A percentile compares a stretch with the other conserved stretches of the same genome.
Conservation (phyloP, 768 basidiomycete genomes). For the Boletus edulis region DNA sequence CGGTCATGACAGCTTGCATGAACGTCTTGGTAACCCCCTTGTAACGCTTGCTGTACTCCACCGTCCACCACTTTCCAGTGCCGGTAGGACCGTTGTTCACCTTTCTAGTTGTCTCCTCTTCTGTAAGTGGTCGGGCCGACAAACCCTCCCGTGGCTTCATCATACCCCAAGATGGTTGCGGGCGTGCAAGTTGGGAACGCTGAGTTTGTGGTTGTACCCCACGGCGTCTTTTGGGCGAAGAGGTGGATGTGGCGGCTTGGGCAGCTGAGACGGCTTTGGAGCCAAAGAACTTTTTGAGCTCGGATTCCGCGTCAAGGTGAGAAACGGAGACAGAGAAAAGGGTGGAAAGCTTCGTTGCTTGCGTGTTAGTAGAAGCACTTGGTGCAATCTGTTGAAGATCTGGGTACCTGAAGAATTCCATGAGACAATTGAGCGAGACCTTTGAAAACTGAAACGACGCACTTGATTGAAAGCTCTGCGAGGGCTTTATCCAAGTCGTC, state of each 20-base stretch:
- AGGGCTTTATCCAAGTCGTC: slow-evolving; percentile 86
- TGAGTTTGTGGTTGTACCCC: slow-evolving; percentile 35
- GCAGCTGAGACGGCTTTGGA: slow-evolving; percentile 78
- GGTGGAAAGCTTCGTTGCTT: slow-evolving; percentile 39
- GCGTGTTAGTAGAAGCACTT: slow-evolving; percentile 25
- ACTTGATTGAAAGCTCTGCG: slow-evolving; percentile 82
- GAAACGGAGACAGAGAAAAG: slow-evolving; percentile 78
- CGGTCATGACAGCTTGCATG: slow-evolving; percentile 75
- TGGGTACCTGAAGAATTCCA: slow-evolving; percentile 42
- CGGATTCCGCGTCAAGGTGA: slow-evolving; percentile 84
- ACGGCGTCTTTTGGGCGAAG: slow-evolving; percentile 40
- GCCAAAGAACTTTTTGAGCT: slow-evolving; percentile 93
- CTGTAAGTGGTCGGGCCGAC: slow-evolving; percentile 54
- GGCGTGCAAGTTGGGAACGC: slow-evolving; percentile 74
- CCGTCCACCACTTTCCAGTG: slow-evolving; percentile 86
- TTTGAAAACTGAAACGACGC: slow-evolving; percentile 13
- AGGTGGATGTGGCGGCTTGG: slow-evolving; percentile 36
- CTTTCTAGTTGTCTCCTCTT: slow-evolving; percentile 51
- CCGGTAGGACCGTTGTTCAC: slow-evolving; percentile 37
- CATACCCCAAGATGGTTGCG: slow-evolving; percentile 73
- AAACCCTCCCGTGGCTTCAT: slow-evolving; percentile 71
- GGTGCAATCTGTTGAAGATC: slow-evolving; percentile 41
- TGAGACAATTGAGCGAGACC: not conserved
- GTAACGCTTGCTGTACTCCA: slow-evolving; percentile 84
- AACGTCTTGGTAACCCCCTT: slow-evolving; percentile 79